These are phyloP conservation scores for Aspergillus floridensis DNA, from an alignment of 2,329 filamentous ascomycete species.

Conservation along the genomic window DNA sequence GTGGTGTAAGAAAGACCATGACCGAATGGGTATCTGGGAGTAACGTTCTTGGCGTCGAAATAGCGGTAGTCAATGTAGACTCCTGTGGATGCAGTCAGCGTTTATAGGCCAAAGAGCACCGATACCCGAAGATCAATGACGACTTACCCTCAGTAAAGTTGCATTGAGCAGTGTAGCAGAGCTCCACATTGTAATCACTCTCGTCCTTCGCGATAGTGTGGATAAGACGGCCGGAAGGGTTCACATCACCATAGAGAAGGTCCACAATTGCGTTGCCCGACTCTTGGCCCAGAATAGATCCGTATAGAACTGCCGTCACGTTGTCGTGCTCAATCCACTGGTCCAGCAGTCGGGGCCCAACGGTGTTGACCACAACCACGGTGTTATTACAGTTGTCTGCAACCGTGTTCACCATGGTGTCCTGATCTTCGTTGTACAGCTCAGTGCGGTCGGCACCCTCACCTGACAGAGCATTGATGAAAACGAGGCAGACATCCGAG, in stretches of 20 bases:
- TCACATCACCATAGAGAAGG: conserved; percentile 54
- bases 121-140: not conserved
- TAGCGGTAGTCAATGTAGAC: conserved; percentile 55
- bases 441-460: conserved; percentile 37
- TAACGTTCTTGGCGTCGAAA: conserved; percentile 44
- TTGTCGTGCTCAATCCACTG: conserved; percentile 61
- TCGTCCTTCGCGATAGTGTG: conserved; percentile 59
- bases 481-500: conserved; percentile 46
- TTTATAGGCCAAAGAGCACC: not conserved
- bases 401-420: conserved; percentile 55
- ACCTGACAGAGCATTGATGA: conserved; percentile 53
- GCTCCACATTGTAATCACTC: conserved; percentile 50
- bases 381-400: conserved; percentile 61
- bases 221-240: conserved; percentile 31
- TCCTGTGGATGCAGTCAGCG: conserved; percentile 21
- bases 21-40: conserved; percentile 38
- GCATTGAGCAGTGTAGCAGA: conserved; percentile 6
- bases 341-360: conserved; percentile 56
- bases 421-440: conserved; percentile 43
- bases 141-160: conserved; percentile 8
- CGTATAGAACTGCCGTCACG: conserved; percentile 62
- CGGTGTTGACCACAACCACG: conserved; percentile 63
- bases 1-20: conserved; percentile 31
- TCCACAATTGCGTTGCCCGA: conserved; percentile 55
- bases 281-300: conserved; percentile 62